Base-by-base conservation (phyloP, 306 rosid species). In the Begonia peltatifolia region DNA sequence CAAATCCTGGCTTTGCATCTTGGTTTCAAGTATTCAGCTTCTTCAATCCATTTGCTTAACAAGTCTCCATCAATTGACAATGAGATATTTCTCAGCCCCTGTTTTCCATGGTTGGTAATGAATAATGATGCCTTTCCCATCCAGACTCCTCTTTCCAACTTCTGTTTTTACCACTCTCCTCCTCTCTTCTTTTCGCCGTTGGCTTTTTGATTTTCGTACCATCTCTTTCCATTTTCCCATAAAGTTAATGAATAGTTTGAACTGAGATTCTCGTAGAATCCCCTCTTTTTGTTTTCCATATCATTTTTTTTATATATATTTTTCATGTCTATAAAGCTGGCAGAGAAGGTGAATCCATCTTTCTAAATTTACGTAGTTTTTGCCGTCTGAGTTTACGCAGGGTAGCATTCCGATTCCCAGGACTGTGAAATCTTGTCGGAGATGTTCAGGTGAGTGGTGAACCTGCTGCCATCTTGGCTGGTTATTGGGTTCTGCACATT, bases 381-480 rank as follows among this genome's bases (percentile, higher is more conserved):
- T 46, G 15, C 49, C 13, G 22, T 14, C 44, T 44, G 56, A 53
- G 47, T 58, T 54, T 66, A 61, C 56, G 50, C 77, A 66, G 85
- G 36, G 72, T 54, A 53, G 49, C 14, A 44, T 62, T 63, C 71
- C 71, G 72, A 60, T 59, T 51, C 59, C 38, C 61, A 48, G 36
- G 11, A 56, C 57, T 58, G 78, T 80, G 79, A 72, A 65, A 76
- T 70, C 62, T 70, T 71, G 62, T 71, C 79, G 79, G 81, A 66
- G 81, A 56, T 52, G 68, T 68, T 71, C 48, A 54, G 67, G 59
- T 42, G 20, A 52, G 56, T 38, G 65, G 43, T 52, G 17, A 54
- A 50, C 5, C 38, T 35, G 41, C 66, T 57, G 52, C 42, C n/a
- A 12, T 54, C 71, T 61, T 73, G 18, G 66, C 67, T 75, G 55